phyloP scores from a whole-genome alignment of 345 rosid species.

The Lumnitzera littorea region DNA sequence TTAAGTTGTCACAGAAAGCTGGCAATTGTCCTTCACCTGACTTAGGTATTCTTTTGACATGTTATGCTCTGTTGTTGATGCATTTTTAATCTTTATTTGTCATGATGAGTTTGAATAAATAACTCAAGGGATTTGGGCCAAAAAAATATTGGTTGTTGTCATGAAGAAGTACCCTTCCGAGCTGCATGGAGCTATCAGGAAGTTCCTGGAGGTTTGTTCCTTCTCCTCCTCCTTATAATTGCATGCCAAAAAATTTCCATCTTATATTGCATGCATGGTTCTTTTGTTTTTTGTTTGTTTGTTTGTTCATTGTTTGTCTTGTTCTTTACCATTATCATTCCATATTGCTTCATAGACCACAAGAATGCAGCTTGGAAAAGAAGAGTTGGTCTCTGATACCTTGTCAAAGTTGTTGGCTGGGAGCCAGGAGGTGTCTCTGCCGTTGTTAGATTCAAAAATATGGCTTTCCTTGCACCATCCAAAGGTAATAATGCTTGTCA shows the following conservation, averaged over 20 bases:
- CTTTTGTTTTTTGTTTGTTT: slow-evolving; percentile 2
- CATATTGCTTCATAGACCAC: slow-evolving; percentile 28
- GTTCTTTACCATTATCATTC: slow-evolving; percentile 8
- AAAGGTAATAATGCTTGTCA: slow-evolving; percentile 34
- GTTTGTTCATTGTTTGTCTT: slow-evolving; percentile 3
- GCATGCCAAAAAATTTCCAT: neutral
- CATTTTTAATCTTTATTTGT: neutral
- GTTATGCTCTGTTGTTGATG: neutral
- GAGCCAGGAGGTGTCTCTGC: slow-evolving; percentile 35
- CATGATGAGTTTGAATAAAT: neutral
- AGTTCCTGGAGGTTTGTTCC: slow-evolving; percentile 56
- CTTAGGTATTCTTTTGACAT: slow-evolving; percentile 35
- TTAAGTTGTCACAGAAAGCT: slow-evolving; percentile 48
- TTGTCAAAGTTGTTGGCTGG: slow-evolving; percentile 54
- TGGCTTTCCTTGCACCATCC: slow-evolving; percentile 91
- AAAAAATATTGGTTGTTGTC: slow-evolving; percentile 47
- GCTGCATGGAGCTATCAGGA: slow-evolving; percentile 40
- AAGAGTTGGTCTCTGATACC: slow-evolving; percentile 40
- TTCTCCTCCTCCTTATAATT: neutral
- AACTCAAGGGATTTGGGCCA: slow-evolving; percentile 61
- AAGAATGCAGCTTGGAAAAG: slow-evolving; percentile 40
- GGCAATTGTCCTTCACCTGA: slow-evolving; percentile 32
- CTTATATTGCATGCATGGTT: neutral
- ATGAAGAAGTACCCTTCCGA: slow-evolving; percentile 68
- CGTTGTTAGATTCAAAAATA: slow-evolving; percentile 57